Evolutionary conservation across 2,329 filamentous ascomycete species (phyloP).

Genomic region (Coniochaeta pulveracea): DNA sequence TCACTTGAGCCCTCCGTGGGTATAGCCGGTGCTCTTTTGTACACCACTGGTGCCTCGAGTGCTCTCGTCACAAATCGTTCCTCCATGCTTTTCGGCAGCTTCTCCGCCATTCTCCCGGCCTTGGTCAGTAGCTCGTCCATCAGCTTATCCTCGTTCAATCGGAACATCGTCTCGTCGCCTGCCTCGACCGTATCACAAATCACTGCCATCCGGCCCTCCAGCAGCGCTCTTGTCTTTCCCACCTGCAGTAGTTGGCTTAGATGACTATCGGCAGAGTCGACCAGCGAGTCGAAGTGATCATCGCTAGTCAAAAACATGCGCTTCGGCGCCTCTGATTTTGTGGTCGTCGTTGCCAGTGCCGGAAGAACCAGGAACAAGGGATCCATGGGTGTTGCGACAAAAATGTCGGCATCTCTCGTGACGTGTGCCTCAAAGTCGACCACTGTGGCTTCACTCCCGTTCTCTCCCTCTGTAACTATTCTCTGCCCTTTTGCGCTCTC

Average conservation of each 20-base stretch:
- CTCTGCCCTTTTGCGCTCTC: constrained; percentile 17
- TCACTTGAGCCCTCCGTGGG: constrained; percentile 6
- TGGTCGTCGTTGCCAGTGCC: constrained; percentile 40
- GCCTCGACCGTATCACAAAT: constrained; percentile 78
- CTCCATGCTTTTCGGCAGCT: constrained; percentile 70
- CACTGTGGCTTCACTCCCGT: constrained; percentile 2
- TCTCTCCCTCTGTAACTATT: constrained; percentile 7
- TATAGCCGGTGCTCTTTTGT: constrained; percentile 39
- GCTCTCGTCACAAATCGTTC: constrained; percentile 69
- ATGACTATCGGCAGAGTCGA: constrained; percentile 37
- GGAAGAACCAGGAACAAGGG: constrained; percentile 75
- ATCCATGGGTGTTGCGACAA: constrained; percentile 75
- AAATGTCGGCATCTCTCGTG: constrained; percentile 60
- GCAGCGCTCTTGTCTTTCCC: constrained; percentile 30
- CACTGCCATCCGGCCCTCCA: constrained; percentile 55
- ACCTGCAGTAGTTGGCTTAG: constrained; percentile 44
- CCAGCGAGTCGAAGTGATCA: constrained; percentile 58
- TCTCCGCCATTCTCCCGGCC: constrained; percentile 54
- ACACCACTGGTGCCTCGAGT: constrained; percentile 65
- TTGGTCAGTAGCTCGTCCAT: constrained; percentile 55
- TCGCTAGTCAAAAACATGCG: constrained; percentile 58
- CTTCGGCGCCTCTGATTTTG: constrained; percentile 37
- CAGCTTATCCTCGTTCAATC: constrained; percentile 64
- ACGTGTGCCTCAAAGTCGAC: constrained; percentile 26
- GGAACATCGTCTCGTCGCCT: constrained; percentile 76